Percentiles rank a stretch among this genome's conserved stretches.
phyloP scores from a whole-genome alignment of 2,329 filamentous ascomycete genomes.

The Magnaporthiopsis incrustans region DNA sequence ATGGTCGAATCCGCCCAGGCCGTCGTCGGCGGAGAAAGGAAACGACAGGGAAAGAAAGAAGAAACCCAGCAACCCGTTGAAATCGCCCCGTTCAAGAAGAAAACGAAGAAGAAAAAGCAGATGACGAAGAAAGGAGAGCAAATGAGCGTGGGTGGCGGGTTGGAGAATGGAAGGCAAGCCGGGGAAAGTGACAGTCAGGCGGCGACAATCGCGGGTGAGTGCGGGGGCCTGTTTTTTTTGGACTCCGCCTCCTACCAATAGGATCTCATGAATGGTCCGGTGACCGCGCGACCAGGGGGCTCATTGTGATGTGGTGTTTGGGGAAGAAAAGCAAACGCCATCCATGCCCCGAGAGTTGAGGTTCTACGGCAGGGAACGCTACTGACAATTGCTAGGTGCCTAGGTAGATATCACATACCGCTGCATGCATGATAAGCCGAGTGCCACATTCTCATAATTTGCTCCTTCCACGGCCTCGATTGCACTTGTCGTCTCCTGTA shows the following conservation, averaged over 20 bases:
- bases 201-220: not conserved
- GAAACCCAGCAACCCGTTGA: not conserved
- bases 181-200: not conserved
- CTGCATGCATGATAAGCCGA: not conserved
- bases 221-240: not conserved
- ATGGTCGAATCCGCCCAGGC: not conserved
- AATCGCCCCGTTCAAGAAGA: not conserved
- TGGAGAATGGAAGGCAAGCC: not conserved
- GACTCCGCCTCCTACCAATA: not conserved
- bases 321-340: not conserved
- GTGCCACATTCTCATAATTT: not conserved
- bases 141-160: not conserved
- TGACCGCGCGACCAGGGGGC: not conserved
- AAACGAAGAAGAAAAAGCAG: not conserved
- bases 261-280: not conserved
- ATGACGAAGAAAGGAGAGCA: not conserved
- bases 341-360: not conserved
- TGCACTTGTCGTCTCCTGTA: too few species aligned
- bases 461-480: not conserved
- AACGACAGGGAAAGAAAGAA: not conserved
- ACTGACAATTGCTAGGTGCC: not conserved
- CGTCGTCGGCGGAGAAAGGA: not conserved
- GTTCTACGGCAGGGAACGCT: not conserved
- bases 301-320: not conserved
- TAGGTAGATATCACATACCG: not conserved